Evolutionary conservation across 2,329 filamentous ascomycete genomes (phyloP), one percentile per base, ranked within the genome.

Genomic region (Raffaelea albimanens): DNA sequence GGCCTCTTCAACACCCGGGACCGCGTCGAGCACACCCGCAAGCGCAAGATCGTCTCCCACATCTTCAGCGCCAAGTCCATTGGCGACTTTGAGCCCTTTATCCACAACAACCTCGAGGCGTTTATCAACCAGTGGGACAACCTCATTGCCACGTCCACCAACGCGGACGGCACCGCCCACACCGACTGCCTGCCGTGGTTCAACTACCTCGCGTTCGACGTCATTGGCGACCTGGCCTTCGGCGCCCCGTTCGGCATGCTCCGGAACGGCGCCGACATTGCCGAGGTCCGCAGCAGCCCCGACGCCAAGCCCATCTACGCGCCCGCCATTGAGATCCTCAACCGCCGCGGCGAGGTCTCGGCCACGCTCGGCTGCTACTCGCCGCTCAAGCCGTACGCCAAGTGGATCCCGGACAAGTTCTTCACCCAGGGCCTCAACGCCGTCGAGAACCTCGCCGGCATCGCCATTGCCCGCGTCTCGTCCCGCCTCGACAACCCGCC

Each of bases 1-100:
- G 88, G 88, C 19, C 73, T 96, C 13, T 96, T 95, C 78, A 95
- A 94, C 65, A 95, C 89, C 0, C 76, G 90, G 29, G 80, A 90
- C 66, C 78, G 90, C 43, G 71, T 72, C 1, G 87, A 95, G 59
- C 89, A 96, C 63, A 83, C 83, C 0, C 81, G 89, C 53, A 96
- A 95, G 75, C 80, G 89, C 58, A 95, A 95, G 75, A 83, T 87
- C 2, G 79, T 95, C 43, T 82, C 86, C 1, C 87, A 95, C 63
- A 93, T 87, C 29, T 95, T 95, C 67, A 86, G 82, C 14, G 75
- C 83, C 51, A 94, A 91, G 67, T 86, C 80, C 10, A 76, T 95
- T 46, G 74, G 75, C 50, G 82, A 95, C 61, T 94, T 95, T 60
- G 89, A 95, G 68, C 85, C 88, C 45, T 95, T 91, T 64, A 91